Evolutionary conservation across 1,139 yeast genomes (phyloP).

Genomic region (Candida sojae): DNA sequence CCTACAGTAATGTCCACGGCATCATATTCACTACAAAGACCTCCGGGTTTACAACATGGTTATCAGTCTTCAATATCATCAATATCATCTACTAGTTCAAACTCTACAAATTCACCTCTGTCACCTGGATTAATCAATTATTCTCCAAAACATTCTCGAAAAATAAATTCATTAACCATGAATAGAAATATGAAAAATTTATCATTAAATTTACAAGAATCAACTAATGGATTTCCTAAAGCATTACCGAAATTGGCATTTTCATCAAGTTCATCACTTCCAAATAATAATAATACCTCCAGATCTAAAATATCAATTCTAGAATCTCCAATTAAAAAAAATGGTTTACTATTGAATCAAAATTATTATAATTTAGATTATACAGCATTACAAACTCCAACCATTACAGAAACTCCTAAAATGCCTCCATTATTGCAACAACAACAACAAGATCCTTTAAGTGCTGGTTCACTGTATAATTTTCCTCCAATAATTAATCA

Average conservation of each 20-base stretch:
- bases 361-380: slow-evolving; percentile 4
- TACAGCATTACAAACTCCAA: slow-evolving; percentile 11
- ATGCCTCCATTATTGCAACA: slow-evolving; percentile 12
- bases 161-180: slow-evolving; percentile 26
- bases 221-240: slow-evolving; percentile 4
- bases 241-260: slow-evolving; percentile 5
- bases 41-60: slow-evolving; percentile 9
- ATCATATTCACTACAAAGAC: slow-evolving; percentile 8
- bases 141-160: slow-evolving; percentile 40
- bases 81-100: slow-evolving; percentile 10
- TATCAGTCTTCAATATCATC: slow-evolving; percentile 11
- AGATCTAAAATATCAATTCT: slow-evolving; percentile 1
- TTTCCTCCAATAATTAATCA: slow-evolving; percentile 7
- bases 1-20: slow-evolving; percentile 1
- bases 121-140: slow-evolving; percentile 25
- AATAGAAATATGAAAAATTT: slow-evolving; percentile 38
- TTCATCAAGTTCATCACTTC: slow-evolving; percentile 12
- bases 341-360: background rate
- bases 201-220: slow-evolving; percentile 28
- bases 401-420: slow-evolving; percentile 14
- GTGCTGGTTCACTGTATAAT: slow-evolving; percentile 9
- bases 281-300: slow-evolving; percentile 9
- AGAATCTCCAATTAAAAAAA: slow-evolving; percentile 15
- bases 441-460: slow-evolving; percentile 6
- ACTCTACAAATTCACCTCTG: slow-evolving; percentile 4